Evolutionary conservation across 306 rosid genomes (phyloP).

Genomic region (Trichosanthes truncata): DNA sequence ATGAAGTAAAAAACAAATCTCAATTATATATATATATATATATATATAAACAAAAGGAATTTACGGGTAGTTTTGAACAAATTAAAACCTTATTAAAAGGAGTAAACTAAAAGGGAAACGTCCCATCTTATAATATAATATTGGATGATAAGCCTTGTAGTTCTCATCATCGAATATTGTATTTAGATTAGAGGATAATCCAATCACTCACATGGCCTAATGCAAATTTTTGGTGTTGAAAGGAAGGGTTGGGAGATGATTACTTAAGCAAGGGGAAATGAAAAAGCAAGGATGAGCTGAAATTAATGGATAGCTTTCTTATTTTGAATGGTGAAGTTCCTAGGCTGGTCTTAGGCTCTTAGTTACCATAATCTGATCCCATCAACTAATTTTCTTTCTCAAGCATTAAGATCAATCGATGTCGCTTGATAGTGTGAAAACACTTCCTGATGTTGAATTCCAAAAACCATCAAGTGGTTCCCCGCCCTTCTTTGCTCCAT

Average conservation of each 20-base stretch:
- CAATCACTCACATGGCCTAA: not conserved
- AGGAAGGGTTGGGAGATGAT: not conserved
- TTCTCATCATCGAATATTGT: not conserved
- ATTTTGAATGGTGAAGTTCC: not conserved
- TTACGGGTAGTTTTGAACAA: not conserved
- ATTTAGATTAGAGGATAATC: not conserved
- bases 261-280: not conserved
- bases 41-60: not conserved
- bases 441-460: not conserved
- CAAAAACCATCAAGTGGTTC: not conserved
- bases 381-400: not conserved
- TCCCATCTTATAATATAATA: not conserved
- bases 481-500: not conserved
- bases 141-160: not conserved
- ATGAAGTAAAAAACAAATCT: not conserved
- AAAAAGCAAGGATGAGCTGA: not conserved
- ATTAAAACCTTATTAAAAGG: not conserved
- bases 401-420: not conserved
- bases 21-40: not conserved
- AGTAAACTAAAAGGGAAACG: not conserved
- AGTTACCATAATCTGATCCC: not conserved
- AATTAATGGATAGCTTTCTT: not conserved
- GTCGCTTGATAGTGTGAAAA: not conserved
- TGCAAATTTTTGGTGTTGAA: not conserved
- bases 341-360: not conserved